Percentiles rank a stretch among this genome's conserved stretches.
Conservation (phyloP, 805 yeast genomes). For the Candida manassasensis region DNA sequence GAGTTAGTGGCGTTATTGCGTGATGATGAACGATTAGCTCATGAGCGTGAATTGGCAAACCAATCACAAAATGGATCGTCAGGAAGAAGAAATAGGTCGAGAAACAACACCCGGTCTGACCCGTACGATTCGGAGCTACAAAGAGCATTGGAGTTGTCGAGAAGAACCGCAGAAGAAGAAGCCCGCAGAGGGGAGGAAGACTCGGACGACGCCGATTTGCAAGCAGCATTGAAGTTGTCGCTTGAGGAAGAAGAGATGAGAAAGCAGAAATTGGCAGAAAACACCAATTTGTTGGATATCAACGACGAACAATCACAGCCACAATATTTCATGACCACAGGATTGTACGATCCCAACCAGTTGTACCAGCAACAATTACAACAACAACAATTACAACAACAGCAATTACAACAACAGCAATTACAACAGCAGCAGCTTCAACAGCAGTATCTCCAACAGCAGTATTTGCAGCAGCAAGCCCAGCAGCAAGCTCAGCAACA, state of each 20-base stretch:
- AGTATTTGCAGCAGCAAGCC: constrained; percentile 9
- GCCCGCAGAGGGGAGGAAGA: constrained; percentile 41
- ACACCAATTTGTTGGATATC: constrained; percentile 49
- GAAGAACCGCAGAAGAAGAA: constrained; percentile 80
- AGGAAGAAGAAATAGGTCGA: constrained; percentile 22
- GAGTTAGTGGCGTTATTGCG: constrained; percentile 75
- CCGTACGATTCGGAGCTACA: constrained; percentile 73
- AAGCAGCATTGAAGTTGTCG: constrained; percentile 64
- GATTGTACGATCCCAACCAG: constrained; percentile 16
- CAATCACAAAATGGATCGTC: constrained; percentile 20
- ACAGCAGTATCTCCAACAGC: constrained; percentile 27
- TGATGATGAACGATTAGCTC: constrained; percentile 75
- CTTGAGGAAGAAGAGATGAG: constrained; percentile 74
- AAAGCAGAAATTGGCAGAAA: constrained; percentile 39
- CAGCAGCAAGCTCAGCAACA: constrained; percentile 17
- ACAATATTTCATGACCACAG: constrained; percentile 24
- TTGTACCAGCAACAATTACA: constrained; percentile 12
- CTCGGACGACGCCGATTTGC: constrained; percentile 54
- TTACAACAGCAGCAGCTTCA: constrained; percentile 8
- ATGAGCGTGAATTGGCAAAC: constrained; percentile 54
- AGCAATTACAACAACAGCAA: constrained; percentile 15
- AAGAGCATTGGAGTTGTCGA: constrained; percentile 75
- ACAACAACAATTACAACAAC: constrained; percentile 15
- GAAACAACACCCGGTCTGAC: constrained; percentile 22
- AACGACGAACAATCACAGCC: constrained; percentile 34